Evolutionary conservation across 2,329 filamentous ascomycete species (phyloP).

Genomic region (Juglanconis oblonga): DNA sequence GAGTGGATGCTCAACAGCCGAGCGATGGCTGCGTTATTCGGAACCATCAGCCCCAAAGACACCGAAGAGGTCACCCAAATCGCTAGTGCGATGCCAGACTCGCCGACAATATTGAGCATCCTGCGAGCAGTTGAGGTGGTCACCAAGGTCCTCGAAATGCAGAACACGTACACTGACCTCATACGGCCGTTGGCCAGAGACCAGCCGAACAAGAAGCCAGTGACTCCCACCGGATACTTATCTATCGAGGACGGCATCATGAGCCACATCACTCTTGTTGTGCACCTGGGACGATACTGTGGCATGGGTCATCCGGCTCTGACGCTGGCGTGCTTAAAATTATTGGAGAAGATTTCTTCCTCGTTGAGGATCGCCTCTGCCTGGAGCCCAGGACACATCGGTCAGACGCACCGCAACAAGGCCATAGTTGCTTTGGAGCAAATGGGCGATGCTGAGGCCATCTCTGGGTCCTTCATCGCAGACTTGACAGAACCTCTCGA

Average conservation of each 20-base stretch:
- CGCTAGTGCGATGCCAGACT: slow-evolving; percentile 69
- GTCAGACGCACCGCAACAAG: slow-evolving; percentile 70
- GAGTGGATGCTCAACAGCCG: slow-evolving; percentile 97
- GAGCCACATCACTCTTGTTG: slow-evolving; percentile 73
- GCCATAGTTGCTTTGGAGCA: slow-evolving; percentile 85
- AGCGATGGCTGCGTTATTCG: slow-evolving; percentile 76
- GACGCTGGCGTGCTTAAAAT: slow-evolving; percentile 73
- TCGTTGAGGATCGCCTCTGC: slow-evolving; percentile 76
- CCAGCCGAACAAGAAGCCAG: slow-evolving; percentile 56
- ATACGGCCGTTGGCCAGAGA: slow-evolving; percentile 75
- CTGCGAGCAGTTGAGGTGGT: slow-evolving; percentile 81
- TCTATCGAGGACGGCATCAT: slow-evolving; percentile 91
- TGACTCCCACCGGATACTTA: slow-evolving; percentile 72
- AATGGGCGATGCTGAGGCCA: slow-evolving; percentile 75
- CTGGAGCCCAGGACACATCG: slow-evolving; percentile 59
- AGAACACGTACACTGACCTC: slow-evolving; percentile 87
- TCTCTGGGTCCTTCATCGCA: slow-evolving; percentile 68
- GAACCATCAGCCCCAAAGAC: slow-evolving; percentile 58
- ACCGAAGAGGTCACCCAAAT: slow-evolving; percentile 68
- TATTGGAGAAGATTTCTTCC: slow-evolving; percentile 82
- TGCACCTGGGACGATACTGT: slow-evolving; percentile 82
- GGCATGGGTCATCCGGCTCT: slow-evolving; percentile 79
- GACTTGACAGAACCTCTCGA: slow-evolving; percentile 71
- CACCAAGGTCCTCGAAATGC: slow-evolving; percentile 77
- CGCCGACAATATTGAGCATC: slow-evolving; percentile 76